A percentile compares a stretch with the other conserved stretches of the same genome.
Evolutionary conservation across 139 green algal species (phyloP).

Genomic region (Micractinium sp.): DNA sequence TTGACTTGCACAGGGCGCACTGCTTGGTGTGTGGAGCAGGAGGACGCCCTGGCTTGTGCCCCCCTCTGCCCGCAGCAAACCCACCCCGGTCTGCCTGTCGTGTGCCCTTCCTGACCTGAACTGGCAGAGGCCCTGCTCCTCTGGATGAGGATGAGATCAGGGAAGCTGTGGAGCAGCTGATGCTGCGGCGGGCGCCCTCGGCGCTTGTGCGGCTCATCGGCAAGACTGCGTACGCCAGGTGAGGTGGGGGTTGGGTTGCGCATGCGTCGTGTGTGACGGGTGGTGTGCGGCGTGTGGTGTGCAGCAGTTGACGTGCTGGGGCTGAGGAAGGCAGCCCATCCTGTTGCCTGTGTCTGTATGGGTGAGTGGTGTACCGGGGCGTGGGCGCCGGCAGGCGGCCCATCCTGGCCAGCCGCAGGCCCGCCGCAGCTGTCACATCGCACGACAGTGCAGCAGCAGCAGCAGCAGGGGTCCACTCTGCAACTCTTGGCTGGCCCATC

Average conservation of each 20-base stretch:
- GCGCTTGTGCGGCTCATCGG: conserved; percentile 67
- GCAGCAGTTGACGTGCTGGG: background rate
- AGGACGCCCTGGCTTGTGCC: too few species aligned
- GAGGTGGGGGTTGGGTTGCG: background rate
- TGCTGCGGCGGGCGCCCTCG: conserved; percentile 49
- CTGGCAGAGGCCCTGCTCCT: conserved; percentile 23
- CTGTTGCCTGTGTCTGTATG: too few species aligned
- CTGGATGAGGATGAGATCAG: conserved; percentile 62
- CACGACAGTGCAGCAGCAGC: too few species aligned
- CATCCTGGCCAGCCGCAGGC: too few species aligned
- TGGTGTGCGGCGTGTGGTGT: too few species aligned
- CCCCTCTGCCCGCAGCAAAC: background rate
- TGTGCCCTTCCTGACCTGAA: background rate
- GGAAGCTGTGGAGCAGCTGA: conserved; percentile 50
- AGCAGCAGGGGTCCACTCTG: too few species aligned
- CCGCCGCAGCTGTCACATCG: background rate
- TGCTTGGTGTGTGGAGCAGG: background rate
- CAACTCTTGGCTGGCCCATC: too few species aligned
- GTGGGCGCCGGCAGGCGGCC: too few species aligned
- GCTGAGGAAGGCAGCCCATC: background rate
- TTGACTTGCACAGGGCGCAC: background rate
- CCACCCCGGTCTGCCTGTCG: background rate
- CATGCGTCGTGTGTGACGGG: too few species aligned
- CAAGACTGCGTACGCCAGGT: conserved; percentile 52
- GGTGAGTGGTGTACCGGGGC: too few species aligned